A percentile compares a stretch with the other conserved stretches of the same genome.
phyloP scores from a whole-genome alignment of 257 asterid species.

The Solanum ahanhuiri region DNA sequence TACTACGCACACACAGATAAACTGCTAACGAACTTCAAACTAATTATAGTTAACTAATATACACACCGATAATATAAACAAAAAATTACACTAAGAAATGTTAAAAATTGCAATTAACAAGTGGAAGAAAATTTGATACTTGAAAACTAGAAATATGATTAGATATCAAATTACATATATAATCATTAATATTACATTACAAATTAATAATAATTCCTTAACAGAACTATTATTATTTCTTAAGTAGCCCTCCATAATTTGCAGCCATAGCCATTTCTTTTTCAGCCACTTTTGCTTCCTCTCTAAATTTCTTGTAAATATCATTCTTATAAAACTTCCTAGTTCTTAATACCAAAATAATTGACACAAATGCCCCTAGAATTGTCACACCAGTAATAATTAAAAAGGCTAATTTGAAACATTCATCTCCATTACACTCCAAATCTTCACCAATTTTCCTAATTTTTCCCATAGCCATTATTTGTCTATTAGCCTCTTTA shows the following conservation, averaged over 20 bases:
- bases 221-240: not conserved
- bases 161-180: not conserved
- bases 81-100: not conserved
- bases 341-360: not conserved
- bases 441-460: not conserved
- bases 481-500: not conserved
- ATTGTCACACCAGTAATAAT: not conserved
- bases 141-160: not conserved
- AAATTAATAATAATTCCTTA: not conserved
- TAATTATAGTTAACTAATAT: no score
- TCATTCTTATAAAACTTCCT: constrained; percentile 1
- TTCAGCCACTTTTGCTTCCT: not conserved
- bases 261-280: not conserved
- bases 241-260: not conserved
- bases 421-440: not conserved
- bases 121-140: not conserved
- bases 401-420: not conserved
- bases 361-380: not conserved
- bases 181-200: not conserved
- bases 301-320: not conserved
- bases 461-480: not conserved
- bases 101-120: not conserved
- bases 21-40: no score
- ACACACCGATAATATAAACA: no score
- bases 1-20: no score